A percentile compares a stretch with the other conserved stretches of the same genome.
Conservation (phyloP, 176 grass and related monocot genomes). For the Eleusine indica region DNA sequence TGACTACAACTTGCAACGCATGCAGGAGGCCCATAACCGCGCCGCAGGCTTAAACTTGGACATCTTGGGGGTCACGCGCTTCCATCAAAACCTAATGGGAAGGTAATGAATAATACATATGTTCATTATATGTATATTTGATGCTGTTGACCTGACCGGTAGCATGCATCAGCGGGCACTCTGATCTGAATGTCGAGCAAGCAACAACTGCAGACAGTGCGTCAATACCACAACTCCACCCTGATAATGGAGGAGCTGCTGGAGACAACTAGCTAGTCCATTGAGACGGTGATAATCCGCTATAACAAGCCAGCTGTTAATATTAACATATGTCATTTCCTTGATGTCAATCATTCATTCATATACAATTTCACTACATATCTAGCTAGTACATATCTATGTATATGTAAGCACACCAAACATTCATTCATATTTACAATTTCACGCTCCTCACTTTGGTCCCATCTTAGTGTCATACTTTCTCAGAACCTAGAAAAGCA, state of each 20-base stretch:
- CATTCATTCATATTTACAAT: too few species aligned
- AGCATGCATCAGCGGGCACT: not conserved
- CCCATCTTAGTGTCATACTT: too few species aligned
- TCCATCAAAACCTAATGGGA: not conserved
- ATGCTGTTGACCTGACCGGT: not conserved
- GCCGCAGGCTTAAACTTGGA: not conserved
- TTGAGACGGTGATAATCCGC: not conserved
- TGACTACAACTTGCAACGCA: constrained; percentile 5
- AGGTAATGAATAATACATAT: not conserved
- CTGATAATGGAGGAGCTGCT: not conserved
- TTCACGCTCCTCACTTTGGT: too few species aligned
- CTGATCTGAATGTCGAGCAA: not conserved
- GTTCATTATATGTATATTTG: not conserved
- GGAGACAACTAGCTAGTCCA: not conserved
- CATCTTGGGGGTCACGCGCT: not conserved
- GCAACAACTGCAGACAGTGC: not conserved
- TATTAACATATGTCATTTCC: too few species aligned
- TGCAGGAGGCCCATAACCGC: not conserved
- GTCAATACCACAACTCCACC: not conserved
- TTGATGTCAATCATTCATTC: too few species aligned
- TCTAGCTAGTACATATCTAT: too few species aligned
- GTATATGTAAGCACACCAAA: too few species aligned
- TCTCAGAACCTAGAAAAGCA: too few species aligned
- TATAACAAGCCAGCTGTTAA: too few species aligned
- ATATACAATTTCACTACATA: too few species aligned